Conservation (phyloP, 2,329 filamentous ascomycete species). For the Immersiporthe knoxdaviesiana region DNA sequence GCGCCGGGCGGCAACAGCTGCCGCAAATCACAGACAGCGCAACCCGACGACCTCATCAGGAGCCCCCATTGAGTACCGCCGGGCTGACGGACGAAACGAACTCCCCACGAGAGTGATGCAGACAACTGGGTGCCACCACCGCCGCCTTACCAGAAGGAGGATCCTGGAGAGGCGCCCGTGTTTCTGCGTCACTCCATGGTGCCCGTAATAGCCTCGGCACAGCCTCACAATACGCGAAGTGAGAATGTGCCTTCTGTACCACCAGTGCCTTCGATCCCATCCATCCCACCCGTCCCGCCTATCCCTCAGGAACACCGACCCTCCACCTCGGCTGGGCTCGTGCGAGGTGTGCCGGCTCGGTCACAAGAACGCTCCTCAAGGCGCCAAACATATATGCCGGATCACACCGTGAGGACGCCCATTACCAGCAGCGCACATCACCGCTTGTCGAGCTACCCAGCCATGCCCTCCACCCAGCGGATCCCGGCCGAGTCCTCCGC, state of each 20-base stretch:
- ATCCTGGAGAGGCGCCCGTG: conserved; percentile 58
- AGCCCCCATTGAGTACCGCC: conserved; percentile 63
- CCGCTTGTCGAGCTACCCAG: conserved; percentile 43
- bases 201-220: conserved; percentile 36
- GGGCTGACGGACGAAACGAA: conserved; percentile 71
- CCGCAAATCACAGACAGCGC: conserved; percentile 70
- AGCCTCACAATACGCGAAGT: background rate
- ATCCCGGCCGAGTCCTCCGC: conserved; percentile 15
- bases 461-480: conserved; percentile 28
- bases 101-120: conserved; percentile 85
- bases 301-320: conserved; percentile 20
- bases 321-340: conserved; percentile 1
- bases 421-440: conserved; percentile 35
- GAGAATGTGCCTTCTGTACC: conserved; percentile 31
- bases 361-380: conserved; percentile 12
- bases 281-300: conserved; percentile 34
- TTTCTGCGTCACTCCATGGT: conserved; percentile 57
- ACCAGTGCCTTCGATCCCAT: conserved; percentile 34
- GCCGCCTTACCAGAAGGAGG: conserved; percentile 74
- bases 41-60: conserved; percentile 59
- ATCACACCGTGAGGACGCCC: conserved; percentile 18
- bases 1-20: conserved; percentile 75
- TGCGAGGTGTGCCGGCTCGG: background rate
- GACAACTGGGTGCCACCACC: conserved; percentile 89
- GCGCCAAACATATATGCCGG: conserved; percentile 23